Base-by-base conservation (phyloP, 495 filamentous ascomycete species). In the Aspergillus egyptiacus region DNA sequence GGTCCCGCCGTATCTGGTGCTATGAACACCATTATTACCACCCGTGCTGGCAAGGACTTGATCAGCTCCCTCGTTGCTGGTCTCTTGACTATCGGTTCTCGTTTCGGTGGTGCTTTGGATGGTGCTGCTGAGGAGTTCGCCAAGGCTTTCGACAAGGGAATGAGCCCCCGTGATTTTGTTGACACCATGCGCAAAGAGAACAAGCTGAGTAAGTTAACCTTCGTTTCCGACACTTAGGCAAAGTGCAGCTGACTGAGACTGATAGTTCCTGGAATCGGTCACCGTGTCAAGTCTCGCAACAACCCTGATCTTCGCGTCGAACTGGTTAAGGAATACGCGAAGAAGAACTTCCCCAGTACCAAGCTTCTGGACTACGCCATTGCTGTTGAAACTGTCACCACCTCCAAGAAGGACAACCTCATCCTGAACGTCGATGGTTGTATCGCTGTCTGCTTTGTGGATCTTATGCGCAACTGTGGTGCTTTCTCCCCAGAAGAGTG, bases 11-110 rank as follows among this genome's bases (percentile, higher is more conserved):
- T 98, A 53, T 98, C 93, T 56, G 93, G 93, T 76, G 93, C 93
- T 60, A 98, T 98, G 93, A 98, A 98, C 84, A 98, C 93, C 55
- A 98, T 98, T 72, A 97, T 98, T 69, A 98, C 93, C 46, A 98
- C 93, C 37, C 85, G 93, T 82, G 93, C 93, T 47, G 93, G 93
- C 64, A 98, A 98, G 78, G 93, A 98, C 71, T 78, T 98, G 54
- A 96, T 98, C 77, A 88, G 83, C 60, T 85, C 93, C 31, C 78
- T 98, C 45, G 93, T 98, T 43, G 85, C 84, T 57, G 93, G 93
- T 87, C 88, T 98, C 35, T 79, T 98, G 68, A 98, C 93, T 52
- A 97, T 98, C 59, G 93, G 93, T 64, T 96, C 91, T 40, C 85
- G 93, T 44, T 98, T 98, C 73, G 93, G 93, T 79, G 93, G 93